A percentile compares a stretch with the other conserved stretches of the same genome.
phyloP scores from a whole-genome alignment of 371 early-diverging fungal species.

The Thermomucor indicae-seudaticae region DNA sequence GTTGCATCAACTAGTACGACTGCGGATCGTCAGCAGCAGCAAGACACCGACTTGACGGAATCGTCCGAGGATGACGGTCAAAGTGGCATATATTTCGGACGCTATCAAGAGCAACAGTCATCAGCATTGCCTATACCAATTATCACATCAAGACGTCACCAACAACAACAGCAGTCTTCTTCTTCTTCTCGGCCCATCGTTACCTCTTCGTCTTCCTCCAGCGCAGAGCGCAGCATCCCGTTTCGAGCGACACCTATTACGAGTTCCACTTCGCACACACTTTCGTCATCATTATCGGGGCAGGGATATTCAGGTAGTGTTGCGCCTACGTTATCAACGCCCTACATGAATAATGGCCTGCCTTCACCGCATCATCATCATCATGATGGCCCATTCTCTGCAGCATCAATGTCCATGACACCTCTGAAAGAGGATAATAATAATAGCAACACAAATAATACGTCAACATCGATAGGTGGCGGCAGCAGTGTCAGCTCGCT shows the following conservation, averaged over 20 bases:
- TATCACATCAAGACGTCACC: conserved; percentile 3
- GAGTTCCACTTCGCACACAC: neutral
- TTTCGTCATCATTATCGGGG: neutral
- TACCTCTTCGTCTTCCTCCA: conserved; percentile 18
- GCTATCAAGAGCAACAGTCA: conserved; percentile 18
- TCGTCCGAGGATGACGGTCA: conserved; percentile 14
- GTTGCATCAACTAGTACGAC: conserved; percentile 2
- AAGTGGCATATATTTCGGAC: conserved; percentile 5
- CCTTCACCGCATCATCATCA: too few relatives aligned
- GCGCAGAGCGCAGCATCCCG: conserved; percentile 15
- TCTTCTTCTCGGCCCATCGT: conserved; percentile 3
- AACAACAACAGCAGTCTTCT: too few relatives aligned
- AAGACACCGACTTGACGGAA: conserved; percentile 4
- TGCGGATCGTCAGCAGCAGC: conserved; percentile 1
- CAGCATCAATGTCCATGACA: neutral
- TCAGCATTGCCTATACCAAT: conserved; percentile 37
- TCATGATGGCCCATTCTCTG: too few relatives aligned
- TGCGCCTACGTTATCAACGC: conserved; percentile 2
- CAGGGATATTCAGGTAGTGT: neutral
- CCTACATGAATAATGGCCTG: too few relatives aligned
- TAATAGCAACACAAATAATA: conserved; percentile 4
- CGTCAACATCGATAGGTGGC: conserved; percentile 7
- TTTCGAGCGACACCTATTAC: conserved; percentile 8
- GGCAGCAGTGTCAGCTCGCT: conserved; percentile 15
- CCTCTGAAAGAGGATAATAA: neutral